Percentiles rank a stretch among this genome's conserved stretches.
Evolutionary conservation across 352 stramenopile species (phyloP).

Genomic region (Phytophthora nicotianae): DNA sequence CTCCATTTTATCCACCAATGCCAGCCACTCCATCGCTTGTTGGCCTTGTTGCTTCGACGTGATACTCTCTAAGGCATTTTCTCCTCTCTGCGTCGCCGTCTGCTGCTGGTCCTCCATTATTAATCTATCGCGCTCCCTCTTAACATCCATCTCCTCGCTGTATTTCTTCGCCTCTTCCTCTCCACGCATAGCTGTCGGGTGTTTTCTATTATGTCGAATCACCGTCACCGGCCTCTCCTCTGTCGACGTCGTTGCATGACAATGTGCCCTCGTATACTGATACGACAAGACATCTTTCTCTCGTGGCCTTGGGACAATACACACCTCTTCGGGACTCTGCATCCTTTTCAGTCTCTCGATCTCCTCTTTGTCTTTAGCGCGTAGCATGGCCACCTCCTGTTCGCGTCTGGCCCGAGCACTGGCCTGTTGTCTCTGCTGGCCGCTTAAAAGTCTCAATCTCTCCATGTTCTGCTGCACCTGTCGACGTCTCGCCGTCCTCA

Average conservation of each 20-base stretch:
- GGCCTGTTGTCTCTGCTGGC: conserved; percentile 49
- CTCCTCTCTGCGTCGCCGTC: conserved; percentile 43
- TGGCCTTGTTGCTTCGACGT: conserved; percentile 43
- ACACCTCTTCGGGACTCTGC: conserved; percentile 44
- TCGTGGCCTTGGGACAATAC: conserved; percentile 42
- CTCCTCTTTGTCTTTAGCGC: conserved; percentile 35
- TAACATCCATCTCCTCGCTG: conserved; percentile 44
- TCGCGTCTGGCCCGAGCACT: conserved; percentile 44
- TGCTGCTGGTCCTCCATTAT: conserved; percentile 43
- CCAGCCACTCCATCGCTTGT: conserved; percentile 60
- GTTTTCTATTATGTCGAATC: conserved; percentile 54
- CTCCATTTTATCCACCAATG: conserved; percentile 52
- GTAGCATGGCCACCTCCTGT: conserved; percentile 37
- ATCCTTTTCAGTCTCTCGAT: conserved; percentile 28
- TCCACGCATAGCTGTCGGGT: conserved; percentile 39
- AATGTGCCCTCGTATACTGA: conserved; percentile 61
- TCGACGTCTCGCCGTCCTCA: conserved; percentile 30
- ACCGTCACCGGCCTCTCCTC: conserved; percentile 43
- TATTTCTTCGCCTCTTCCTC: conserved; percentile 50
- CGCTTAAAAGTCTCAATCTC: conserved; percentile 45
- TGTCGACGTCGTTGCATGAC: conserved; percentile 13
- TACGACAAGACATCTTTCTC: conserved; percentile 57
- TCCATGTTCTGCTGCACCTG: conserved; percentile 55
- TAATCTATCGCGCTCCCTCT: conserved; percentile 40
- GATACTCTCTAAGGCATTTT: conserved; percentile 38